These are phyloP conservation scores for Lentinula lateritia DNA, from an alignment of 768 basidiomycete genomes.

Conservation along the genomic window DNA sequence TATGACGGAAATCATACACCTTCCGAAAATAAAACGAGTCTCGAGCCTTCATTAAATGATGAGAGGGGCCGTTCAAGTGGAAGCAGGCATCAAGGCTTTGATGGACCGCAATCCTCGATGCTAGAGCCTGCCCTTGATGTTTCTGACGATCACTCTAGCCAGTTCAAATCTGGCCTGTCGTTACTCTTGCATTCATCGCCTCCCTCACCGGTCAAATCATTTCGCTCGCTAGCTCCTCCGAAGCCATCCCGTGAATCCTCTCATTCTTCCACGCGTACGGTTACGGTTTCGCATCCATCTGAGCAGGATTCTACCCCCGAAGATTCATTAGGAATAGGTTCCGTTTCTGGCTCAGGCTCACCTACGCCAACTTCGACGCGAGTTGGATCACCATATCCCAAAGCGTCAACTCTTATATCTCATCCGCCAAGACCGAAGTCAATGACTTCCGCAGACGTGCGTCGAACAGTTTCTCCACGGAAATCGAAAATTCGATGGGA, in stretches of 20 bases:
- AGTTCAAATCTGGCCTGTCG: constrained; percentile 5
- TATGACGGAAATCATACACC: not conserved
- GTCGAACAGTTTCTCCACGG: not conserved
- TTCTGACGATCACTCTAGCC: not conserved
- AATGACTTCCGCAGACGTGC: not conserved
- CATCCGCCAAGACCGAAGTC: not conserved
- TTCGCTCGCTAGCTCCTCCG: constrained; percentile 5
- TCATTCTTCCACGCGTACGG: constrained; percentile 3
- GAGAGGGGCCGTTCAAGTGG: not conserved
- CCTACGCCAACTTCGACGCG: constrained; percentile 2
- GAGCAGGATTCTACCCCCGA: constrained; percentile 10
- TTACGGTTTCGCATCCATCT: constrained; percentile 2
- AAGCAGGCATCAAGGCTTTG: not conserved
- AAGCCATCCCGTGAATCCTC: constrained; percentile 8
- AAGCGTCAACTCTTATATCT: not conserved
- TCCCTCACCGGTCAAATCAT: constrained; percentile 8
- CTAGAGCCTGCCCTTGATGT: not conserved
- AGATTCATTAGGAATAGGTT: constrained; percentile 11
- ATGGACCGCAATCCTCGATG: not conserved
- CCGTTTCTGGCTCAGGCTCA: constrained; percentile 14
- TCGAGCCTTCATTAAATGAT: not conserved
- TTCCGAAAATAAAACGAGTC: not conserved
- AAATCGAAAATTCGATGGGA: constrained; percentile 6
- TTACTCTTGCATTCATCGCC: constrained; percentile 12
- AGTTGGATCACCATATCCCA: not conserved